Base-by-base conservation (phyloP, 2,329 filamentous ascomycete genomes). In the Diplocarpon rosae region DNA sequence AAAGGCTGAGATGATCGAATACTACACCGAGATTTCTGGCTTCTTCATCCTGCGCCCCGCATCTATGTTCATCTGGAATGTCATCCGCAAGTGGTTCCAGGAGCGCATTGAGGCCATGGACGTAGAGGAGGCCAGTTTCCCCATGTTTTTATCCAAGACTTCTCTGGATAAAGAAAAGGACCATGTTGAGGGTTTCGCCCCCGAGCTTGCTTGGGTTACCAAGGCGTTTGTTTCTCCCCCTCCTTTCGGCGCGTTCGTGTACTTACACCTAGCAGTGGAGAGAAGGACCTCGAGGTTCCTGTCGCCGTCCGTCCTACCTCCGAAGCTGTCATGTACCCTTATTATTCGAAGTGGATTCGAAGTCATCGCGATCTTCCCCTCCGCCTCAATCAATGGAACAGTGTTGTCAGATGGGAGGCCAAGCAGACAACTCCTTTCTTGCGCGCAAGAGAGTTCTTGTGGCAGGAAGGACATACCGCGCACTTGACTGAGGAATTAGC, bases 321-420 rank as follows among this genome's bases (percentile, higher is more conserved):
- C 52, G 78, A 83, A 67, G 78, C 78, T 40, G 86, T 92, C 68
- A 94, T 95, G 85, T 95, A 95, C 69, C 85, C 84, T 50, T 93
- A 94, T 73, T 95, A 93, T 65, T 76, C 86, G 55, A 92, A 94
- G 68, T 95, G 92, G 86, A 96, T 98, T 65, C 83, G 90, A 64
- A 90, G 83, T 63, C 89, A 98, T 68, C 80, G 93, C 59, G 92
- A 98, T 62, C 80, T 98, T 47, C 93, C 92, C 51, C 74, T 96
- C 55, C 83, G 87, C 61, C 74, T 96, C 55, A 96, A 96, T 70
- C 92, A 98, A 67, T 98, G 92, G 92, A 95, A 95, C 74, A 94
- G 59, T 53, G 82, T 86, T 20, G 83, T 95, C 39, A 79, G 90
- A 58, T 96, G 92, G 92, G 92, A 96, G 67, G 93, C 94, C 63